These are phyloP conservation scores for Mycena venus DNA, from an alignment of 768 basidiomycete genomes.

Conservation along the genomic window DNA sequence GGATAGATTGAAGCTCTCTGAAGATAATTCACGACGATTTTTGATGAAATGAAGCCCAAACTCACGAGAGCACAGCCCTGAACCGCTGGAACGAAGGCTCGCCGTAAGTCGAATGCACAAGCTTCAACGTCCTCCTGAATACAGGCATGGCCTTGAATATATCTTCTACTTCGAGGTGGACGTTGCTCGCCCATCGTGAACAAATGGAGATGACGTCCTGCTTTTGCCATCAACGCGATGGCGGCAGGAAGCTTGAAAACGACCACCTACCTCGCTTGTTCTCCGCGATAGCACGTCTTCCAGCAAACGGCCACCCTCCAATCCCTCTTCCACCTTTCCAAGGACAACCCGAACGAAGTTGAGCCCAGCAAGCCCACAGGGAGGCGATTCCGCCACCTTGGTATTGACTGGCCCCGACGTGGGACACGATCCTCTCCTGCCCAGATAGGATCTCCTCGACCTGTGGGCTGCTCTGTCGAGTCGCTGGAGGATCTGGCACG, in stretches of 20 bases:
- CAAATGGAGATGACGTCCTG: constrained; percentile 74
- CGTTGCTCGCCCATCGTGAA: constrained; percentile 63
- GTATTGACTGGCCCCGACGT: constrained; percentile 71
- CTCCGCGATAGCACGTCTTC: constrained; percentile 47
- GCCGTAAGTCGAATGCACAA: constrained; percentile 51
- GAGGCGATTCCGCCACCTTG: constrained; percentile 58
- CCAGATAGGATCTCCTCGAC: constrained; percentile 39
- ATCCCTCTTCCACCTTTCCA: constrained; percentile 47
- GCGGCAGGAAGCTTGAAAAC: neutral
- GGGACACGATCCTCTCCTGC: constrained; percentile 57
- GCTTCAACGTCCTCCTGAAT: constrained; percentile 57
- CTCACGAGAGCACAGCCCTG: constrained; percentile 46
- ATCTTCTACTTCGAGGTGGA: constrained; percentile 71
- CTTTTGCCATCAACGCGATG: constrained; percentile 2
- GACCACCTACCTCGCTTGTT: constrained; percentile 52
- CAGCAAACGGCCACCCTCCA: constrained; percentile 45
- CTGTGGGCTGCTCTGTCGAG: neutral
- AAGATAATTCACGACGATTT: neutral
- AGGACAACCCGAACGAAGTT: constrained; percentile 72
- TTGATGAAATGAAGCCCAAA: neutral
- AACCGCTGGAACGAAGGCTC: constrained; percentile 54
- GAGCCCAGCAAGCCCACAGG: constrained; percentile 77
- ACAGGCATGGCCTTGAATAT: constrained; percentile 58
- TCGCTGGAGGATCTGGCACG: neutral
- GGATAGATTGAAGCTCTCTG: constrained; percentile 44